phyloP scores from a whole-genome alignment of 768 basidiomycete species.

The Podaxis sp. region DNA sequence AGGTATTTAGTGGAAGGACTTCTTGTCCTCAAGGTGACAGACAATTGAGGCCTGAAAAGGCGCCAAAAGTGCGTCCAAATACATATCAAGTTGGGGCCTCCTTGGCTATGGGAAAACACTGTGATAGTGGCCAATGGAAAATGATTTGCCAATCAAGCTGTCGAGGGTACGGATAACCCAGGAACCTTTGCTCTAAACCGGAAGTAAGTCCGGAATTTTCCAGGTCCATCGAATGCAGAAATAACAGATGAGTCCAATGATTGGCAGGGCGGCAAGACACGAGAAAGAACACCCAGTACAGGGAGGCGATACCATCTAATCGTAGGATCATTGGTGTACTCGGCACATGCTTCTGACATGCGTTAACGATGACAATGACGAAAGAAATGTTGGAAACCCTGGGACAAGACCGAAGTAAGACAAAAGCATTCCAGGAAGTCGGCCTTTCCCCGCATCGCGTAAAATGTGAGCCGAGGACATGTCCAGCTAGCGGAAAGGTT shows the following conservation, averaged over 20 bases:
- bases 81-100: not conserved
- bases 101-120: slow-evolving; percentile 2
- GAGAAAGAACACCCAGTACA: not conserved
- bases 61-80: not conserved
- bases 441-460: not conserved
- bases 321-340: slow-evolving; percentile 5
- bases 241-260: not conserved
- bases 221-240: not conserved
- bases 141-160: slow-evolving; percentile 3
- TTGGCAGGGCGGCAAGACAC: not conserved
- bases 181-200: not conserved
- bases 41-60: not conserved
- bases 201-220: not conserved
- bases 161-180: not conserved
- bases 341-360: slow-evolving; percentile 12
- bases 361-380: not conserved
- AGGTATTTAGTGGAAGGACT: slow-evolving; percentile 4
- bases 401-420: slow-evolving; percentile 4
- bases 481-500: slow-evolving; percentile 6
- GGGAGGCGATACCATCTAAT: slow-evolving; percentile 11
- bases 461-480: slow-evolving; percentile 9
- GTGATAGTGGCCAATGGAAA: not conserved
- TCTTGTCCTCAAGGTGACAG: slow-evolving; percentile 4
- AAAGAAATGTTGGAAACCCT: not conserved
- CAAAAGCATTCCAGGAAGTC: slow-evolving; percentile 5